These are phyloP conservation scores for Phyllosticta citribraziliensis DNA, from an alignment of 2,329 filamentous ascomycete genomes.

Conservation along the genomic window DNA sequence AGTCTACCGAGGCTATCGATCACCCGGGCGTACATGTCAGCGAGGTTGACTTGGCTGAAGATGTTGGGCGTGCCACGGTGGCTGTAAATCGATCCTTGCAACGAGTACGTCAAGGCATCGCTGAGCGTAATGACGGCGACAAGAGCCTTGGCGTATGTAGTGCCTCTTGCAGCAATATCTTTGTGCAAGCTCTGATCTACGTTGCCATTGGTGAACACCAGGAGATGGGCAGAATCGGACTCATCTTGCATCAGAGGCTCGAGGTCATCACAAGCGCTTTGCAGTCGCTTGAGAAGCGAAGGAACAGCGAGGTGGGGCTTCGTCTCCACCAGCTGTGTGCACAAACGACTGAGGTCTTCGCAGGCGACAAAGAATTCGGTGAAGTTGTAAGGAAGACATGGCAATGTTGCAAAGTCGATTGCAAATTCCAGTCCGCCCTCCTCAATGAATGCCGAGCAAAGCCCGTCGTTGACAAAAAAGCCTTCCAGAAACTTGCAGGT, in stretches of 20 bases:
- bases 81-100: slow-evolving; percentile 53
- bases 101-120: slow-evolving; percentile 64
- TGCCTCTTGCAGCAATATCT: slow-evolving; percentile 51
- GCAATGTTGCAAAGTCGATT: slow-evolving; percentile 72
- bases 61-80: slow-evolving; percentile 53
- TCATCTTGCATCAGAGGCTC: slow-evolving; percentile 27
- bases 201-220: slow-evolving; percentile 4
- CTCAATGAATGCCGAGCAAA: slow-evolving; percentile 67
- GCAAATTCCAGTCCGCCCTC: slow-evolving; percentile 73
- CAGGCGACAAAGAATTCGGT: slow-evolving; percentile 47
- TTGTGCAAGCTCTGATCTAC: slow-evolving; percentile 5
- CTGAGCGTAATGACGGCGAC: slow-evolving; percentile 68
- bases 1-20: slow-evolving; percentile 67
- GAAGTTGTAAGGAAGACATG: slow-evolving; percentile 68
- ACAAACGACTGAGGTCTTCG: slow-evolving; percentile 60
- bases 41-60: slow-evolving; percentile 70
- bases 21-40: slow-evolving; percentile 70
- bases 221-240: slow-evolving; percentile 8
- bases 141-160: slow-evolving; percentile 66
- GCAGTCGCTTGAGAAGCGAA: slow-evolving; percentile 65
- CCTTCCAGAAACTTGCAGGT: slow-evolving; percentile 66
- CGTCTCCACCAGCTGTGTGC: slow-evolving; percentile 69
- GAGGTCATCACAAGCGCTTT: slow-evolving; percentile 58
- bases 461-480: slow-evolving; percentile 63
- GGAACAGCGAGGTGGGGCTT: slow-evolving; percentile 75